Percentiles rank a stretch among this genome's conserved stretches.
These are phyloP conservation scores for Protomyces pachydermus DNA, from an alignment of 1,139 yeast species.

Conservation along the genomic window DNA sequence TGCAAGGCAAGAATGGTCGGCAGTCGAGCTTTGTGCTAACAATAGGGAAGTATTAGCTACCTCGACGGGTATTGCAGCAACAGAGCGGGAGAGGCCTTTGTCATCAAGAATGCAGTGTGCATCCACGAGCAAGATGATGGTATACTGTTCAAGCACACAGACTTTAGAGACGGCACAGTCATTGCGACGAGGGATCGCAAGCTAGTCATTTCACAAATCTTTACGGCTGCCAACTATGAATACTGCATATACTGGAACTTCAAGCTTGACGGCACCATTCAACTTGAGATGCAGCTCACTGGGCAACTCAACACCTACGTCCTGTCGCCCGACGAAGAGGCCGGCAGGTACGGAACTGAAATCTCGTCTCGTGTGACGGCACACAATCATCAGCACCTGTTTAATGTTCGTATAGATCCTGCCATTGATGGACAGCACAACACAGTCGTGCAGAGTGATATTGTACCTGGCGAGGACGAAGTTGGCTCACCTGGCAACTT, in stretches of 20 bases:
- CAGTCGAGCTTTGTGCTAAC: neutral
- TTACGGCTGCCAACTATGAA: slow-evolving; percentile 82
- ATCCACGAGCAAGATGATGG: slow-evolving; percentile 85
- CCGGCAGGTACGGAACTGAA: slow-evolving; percentile 72
- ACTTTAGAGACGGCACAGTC: slow-evolving; percentile 74
- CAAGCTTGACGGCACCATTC: slow-evolving; percentile 77
- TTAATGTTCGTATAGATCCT: slow-evolving; percentile 73
- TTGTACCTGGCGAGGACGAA: slow-evolving; percentile 54
- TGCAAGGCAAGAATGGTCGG: slow-evolving; percentile 58
- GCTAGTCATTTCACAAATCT: slow-evolving; percentile 69
- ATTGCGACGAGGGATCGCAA: slow-evolving; percentile 70
- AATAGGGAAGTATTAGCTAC: slow-evolving; percentile 51
- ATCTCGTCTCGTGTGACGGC: slow-evolving; percentile 79
- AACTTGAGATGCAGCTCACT: slow-evolving; percentile 70
- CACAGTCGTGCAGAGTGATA: slow-evolving; percentile 68
- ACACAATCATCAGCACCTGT: slow-evolving; percentile 78
- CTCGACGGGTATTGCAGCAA: slow-evolving; percentile 68
- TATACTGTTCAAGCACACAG: slow-evolving; percentile 70
- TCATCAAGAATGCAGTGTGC: slow-evolving; percentile 71
- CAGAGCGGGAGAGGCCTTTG: slow-evolving; percentile 61
- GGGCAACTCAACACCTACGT: slow-evolving; percentile 72
- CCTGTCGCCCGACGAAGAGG: slow-evolving; percentile 57
- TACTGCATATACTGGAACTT: slow-evolving; percentile 78
- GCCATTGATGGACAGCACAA: slow-evolving; percentile 74
- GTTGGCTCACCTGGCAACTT: slow-evolving; percentile 62